phyloP scores from a whole-genome alignment of 169 alveolate species.

The Eimeria acervulina region DNA sequence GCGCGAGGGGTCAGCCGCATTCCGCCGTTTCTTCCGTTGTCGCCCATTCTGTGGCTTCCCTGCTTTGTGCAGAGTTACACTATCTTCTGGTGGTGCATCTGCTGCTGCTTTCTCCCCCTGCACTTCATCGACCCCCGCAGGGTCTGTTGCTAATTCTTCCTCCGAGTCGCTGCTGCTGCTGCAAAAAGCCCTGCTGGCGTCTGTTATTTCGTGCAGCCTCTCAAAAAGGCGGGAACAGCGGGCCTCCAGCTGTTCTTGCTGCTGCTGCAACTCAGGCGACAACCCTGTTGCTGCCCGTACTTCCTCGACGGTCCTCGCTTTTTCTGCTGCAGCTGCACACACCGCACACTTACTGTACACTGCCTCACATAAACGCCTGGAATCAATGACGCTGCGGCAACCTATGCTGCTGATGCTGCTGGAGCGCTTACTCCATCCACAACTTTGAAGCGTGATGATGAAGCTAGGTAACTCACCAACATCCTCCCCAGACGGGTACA shows the following conservation, averaged over 20 bases:
- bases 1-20: conserved; percentile 34
- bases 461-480: conserved; percentile 1
- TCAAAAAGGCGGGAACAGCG: conserved; percentile 57
- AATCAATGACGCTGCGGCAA: background rate
- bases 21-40: conserved; percentile 13
- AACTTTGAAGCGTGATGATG: background rate
- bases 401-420: background rate
- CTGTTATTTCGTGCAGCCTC: conserved; percentile 65
- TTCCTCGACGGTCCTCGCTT: conserved; percentile 51
- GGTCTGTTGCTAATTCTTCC: background rate
- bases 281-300: conserved; percentile 36
- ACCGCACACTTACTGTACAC: background rate
- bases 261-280: conserved; percentile 54
- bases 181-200: conserved; percentile 72
- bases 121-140: background rate
- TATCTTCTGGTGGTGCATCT: conserved; percentile 31
- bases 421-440: background rate
- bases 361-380: background rate
- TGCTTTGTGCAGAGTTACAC: background rate
- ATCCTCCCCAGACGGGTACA: conserved; percentile 41
- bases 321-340: conserved; percentile 22
- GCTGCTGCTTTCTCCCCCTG: background rate
- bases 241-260: conserved; percentile 66
- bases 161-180: conserved; percentile 69
- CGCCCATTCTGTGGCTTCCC: conserved; percentile 8